These are phyloP conservation scores for Nicotiana knightiana DNA, from an alignment of 257 asterid species.

Conservation along the genomic window DNA sequence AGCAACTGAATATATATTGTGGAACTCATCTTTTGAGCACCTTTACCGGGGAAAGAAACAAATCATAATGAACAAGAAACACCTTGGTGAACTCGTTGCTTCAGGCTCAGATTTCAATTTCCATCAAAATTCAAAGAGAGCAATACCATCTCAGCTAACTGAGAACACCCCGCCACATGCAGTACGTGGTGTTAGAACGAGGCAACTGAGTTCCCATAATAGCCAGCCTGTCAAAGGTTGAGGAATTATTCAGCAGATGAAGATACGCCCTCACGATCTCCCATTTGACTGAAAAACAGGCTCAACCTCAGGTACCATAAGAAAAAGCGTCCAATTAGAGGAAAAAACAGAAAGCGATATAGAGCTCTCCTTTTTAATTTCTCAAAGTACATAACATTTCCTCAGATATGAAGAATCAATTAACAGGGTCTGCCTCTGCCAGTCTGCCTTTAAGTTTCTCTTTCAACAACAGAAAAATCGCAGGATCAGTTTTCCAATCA, in stretches of 20 bases:
- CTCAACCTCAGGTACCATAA: neutral
- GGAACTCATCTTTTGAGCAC: neutral
- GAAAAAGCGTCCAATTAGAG: neutral
- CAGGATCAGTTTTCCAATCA: neutral
- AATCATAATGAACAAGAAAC: neutral
- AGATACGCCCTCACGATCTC: neutral
- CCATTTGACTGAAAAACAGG: neutral
- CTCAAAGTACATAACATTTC: neutral
- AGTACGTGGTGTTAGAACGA: neutral
- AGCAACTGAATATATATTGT: neutral
- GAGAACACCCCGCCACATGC: neutral
- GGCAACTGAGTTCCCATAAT: neutral
- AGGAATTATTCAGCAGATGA: slow-evolving; percentile 4
- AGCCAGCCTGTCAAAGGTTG: neutral
- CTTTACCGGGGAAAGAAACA: neutral
- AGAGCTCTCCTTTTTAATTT: neutral
- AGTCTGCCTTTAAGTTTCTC: neutral
- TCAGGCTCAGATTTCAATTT: neutral
- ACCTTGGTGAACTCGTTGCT: neutral
- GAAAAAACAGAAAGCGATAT: neutral
- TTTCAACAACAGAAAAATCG: neutral
- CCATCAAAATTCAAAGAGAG: neutral
- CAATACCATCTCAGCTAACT: neutral
- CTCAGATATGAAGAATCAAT: neutral
- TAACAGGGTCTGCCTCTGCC: neutral